Evolutionary conservation across 441 rosid genomes (phyloP).

Genomic region (Capsella rubella): DNA sequence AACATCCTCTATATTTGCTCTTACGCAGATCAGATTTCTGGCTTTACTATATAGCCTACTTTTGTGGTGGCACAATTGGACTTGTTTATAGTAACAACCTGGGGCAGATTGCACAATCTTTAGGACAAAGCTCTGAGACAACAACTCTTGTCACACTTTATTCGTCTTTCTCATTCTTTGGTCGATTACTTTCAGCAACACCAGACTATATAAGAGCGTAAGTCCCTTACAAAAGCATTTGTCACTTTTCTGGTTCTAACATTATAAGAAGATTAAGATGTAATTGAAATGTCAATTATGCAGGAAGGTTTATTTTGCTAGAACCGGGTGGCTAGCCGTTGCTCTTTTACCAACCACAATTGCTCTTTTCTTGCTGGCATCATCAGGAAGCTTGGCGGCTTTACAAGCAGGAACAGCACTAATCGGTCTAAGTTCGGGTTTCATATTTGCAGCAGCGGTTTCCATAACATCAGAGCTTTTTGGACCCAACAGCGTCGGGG

Average conservation of each 20-base stretch:
- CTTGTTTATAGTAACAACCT: conserved; percentile 93
- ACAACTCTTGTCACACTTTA: conserved; percentile 80
- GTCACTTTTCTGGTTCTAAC: not conserved
- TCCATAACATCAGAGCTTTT: conserved; percentile 90
- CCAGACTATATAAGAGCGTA: conserved; percentile 89
- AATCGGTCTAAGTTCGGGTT: conserved; percentile 88
- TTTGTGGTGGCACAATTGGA: conserved; percentile 95
- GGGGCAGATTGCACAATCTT: conserved; percentile 90
- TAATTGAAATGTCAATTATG: conserved; percentile 6
- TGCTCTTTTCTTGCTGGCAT: conserved; percentile 76
- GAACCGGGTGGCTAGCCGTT: conserved; percentile 87
- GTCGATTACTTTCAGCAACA: conserved; percentile 87
- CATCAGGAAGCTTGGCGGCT: conserved; percentile 56
- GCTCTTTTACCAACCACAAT: conserved; percentile 89
- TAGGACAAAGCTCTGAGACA: conserved; percentile 64
- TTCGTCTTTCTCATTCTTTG: conserved; percentile 93
- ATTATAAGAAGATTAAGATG: conserved; percentile 14
- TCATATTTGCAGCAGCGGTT: conserved; percentile 95
- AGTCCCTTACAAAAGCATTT: conserved; percentile 38
- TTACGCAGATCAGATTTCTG: conserved; percentile 85
- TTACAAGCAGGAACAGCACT: conserved; percentile 71
- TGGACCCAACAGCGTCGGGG: conserved; percentile 87
- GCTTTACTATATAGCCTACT: conserved; percentile 80
- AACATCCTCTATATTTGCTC: conserved; percentile 65
- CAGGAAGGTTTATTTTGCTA: conserved; percentile 90